A percentile compares a stretch with the other conserved stretches of the same genome.
phyloP scores from a whole-genome alignment of 805 yeast species.

The Saturnispora sekii region DNA sequence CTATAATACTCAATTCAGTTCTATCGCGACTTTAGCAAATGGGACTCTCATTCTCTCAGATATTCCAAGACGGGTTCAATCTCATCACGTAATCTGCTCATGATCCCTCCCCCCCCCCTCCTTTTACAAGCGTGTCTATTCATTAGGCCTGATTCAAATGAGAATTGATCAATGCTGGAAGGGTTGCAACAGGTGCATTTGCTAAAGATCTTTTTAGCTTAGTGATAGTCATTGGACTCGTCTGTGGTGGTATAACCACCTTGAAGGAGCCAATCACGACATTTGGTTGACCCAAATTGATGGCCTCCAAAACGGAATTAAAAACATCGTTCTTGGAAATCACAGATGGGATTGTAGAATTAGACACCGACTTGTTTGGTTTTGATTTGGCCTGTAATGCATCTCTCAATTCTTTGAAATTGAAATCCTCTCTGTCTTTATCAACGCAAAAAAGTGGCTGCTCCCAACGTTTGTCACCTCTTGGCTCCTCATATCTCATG shows the following conservation, averaged over 20 bases:
- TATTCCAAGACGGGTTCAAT: too few relatives aligned
- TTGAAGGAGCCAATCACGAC: background rate
- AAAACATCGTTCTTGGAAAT: background rate
- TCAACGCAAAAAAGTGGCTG: slow-evolving; percentile 75
- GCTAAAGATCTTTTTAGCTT: slow-evolving; percentile 5
- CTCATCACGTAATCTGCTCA: too few relatives aligned
- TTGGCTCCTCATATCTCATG: slow-evolving; percentile 92
- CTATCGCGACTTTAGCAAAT: too few relatives aligned
- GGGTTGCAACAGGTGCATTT: background rate
- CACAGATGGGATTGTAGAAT: slow-evolving; percentile 6
- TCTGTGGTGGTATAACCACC: slow-evolving; percentile 2
- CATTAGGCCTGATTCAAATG: background rate
- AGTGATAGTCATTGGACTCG: background rate
- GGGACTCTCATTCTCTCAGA: too few relatives aligned
- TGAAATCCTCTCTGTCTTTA: slow-evolving; percentile 43
- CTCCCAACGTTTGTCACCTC: slow-evolving; percentile 82
- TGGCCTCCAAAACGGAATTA: background rate
- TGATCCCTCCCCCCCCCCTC: too few relatives aligned
- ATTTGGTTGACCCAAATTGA: background rate
- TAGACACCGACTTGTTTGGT: slow-evolving; percentile 6
- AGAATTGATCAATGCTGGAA: slow-evolving; percentile 6
- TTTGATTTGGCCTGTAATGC: slow-evolving; percentile 2
- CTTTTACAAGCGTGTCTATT: background rate
- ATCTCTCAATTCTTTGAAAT: slow-evolving; percentile 60
- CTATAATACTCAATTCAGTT: too few relatives aligned